Base-by-base conservation (phyloP, 495 filamentous ascomycete species). In the Beverwykella pulmonaria region DNA sequence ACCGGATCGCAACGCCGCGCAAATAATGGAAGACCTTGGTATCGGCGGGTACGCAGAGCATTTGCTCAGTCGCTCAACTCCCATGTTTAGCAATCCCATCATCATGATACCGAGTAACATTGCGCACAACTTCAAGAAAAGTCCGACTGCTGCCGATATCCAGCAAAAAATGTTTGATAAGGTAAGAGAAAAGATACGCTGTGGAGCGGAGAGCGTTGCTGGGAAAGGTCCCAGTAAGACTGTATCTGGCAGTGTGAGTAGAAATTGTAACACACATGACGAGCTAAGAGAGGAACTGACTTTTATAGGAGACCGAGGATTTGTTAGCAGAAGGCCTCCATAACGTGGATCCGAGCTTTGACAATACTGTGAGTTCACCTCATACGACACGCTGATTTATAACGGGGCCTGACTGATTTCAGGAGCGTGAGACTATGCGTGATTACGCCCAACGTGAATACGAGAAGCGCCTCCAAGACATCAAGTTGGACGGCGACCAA, bases 161-260 rank as follows among this genome's bases (percentile, higher is more conserved):
- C 49, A 55, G 30, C 32, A 55, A 32, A 63, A 29, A 10, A 27
- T 63, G 17, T 19, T 53, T n/a, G 20, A 46, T 5, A 55, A 63
- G 59, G 46, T 46, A 12, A 58, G 49, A 32, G 32, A 10, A 5
- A 58, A 46, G 20, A 30, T 58, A 57, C 6, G 15, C 15, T 44
- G 39, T 9, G 17, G 8, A n/a, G 39, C 12, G 39, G 39, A n/a
- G 8, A 15, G 15, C 39, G 39, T n/a, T 44, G 39, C 15, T 12
- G 17, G 15, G 8, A 2, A 44, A n/a, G 9, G 17, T n/a, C 39
- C 39, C 39, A 7, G 6, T 44, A 14, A 44, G 6, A 44, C 17
- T n/a, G 48, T 7, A 52, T 25, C 20, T 26, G 19, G 20, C 48
- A 23, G 22, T 52, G 22, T 25, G 48, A 52, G 39, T 44, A 2